These are phyloP conservation scores for Macadamia tetraphylla DNA, from an alignment of 164 flowering plant genomes.

Conservation along the genomic window DNA sequence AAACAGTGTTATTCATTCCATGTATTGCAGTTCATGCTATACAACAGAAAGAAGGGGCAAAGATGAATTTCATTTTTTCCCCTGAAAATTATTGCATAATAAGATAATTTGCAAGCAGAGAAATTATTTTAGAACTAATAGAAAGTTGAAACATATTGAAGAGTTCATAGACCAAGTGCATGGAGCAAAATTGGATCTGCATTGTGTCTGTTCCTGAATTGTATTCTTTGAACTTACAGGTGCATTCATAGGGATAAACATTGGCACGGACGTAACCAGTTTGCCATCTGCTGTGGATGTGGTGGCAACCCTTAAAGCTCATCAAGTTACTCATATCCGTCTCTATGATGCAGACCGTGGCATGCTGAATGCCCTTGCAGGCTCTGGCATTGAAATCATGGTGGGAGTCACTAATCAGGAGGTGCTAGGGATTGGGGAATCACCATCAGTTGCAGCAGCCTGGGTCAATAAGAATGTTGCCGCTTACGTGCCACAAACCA, in stretches of 20 bases:
- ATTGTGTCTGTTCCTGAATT: background rate
- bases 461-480: constrained; percentile 79
- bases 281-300: constrained; percentile 51
- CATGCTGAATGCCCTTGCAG: constrained; percentile 62
- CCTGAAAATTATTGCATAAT: too few species aligned
- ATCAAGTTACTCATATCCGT: constrained; percentile 62
- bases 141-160: too few species aligned
- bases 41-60: too few species aligned
- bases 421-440: constrained; percentile 64
- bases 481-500: constrained; percentile 65
- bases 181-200: background rate
- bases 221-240: constrained; percentile 26
- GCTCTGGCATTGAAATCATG: constrained; percentile 66
- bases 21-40: too few species aligned
- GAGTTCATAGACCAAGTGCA: too few species aligned
- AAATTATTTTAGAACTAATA: too few species aligned
- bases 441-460: constrained; percentile 65
- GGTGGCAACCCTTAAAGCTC: constrained; percentile 48
- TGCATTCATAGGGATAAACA: constrained; percentile 65
- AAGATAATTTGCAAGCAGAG: too few species aligned
- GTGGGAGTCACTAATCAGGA: constrained; percentile 77
- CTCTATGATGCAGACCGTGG: constrained; percentile 59
- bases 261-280: constrained; percentile 54
- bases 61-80: too few species aligned
- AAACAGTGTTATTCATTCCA: too few species aligned